Percentiles rank a stretch among this genome's conserved stretches.
These are phyloP conservation scores for Trichoderma cornu-damae DNA, from an alignment of 2,329 filamentous ascomycete species.

Conservation along the genomic window DNA sequence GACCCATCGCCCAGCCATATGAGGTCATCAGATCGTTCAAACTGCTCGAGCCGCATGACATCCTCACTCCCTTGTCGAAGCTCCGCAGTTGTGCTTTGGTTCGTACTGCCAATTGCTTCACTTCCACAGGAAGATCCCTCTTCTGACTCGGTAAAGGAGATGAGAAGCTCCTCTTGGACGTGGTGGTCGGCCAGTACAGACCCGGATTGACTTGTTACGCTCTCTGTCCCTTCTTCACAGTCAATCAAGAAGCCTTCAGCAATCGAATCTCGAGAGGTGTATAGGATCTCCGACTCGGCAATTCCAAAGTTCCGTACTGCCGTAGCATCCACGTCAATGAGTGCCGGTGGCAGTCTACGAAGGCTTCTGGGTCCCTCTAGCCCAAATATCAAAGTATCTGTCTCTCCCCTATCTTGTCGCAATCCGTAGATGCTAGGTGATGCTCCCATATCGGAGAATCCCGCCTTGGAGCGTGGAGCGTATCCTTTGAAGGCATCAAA, in stretches of 20 bases:
- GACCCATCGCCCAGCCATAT: constrained; percentile 2
- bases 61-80: not conserved
- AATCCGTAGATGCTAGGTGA: too few species aligned
- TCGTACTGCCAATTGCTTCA: not conserved
- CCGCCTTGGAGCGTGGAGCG: not conserved
- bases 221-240: not conserved
- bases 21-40: constrained; percentile 8
- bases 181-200: too few species aligned
- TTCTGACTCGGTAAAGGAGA: not conserved
- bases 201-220: too few species aligned
- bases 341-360: not conserved
- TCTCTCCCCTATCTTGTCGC: not conserved
- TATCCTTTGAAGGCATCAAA: not conserved
- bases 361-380: not conserved
- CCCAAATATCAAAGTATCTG: too few species aligned
- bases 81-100: not conserved
- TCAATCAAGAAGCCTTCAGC: not conserved
- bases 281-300: not conserved
- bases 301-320: too few species aligned
- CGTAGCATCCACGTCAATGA: not conserved
- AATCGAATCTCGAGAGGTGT: not conserved
- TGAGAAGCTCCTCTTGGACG: not conserved
- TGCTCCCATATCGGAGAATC: too few species aligned
- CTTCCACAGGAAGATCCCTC: not conserved
- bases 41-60: not conserved